Base-by-base conservation (phyloP, 768 basidiomycete species). In the Dictyophora rubrovolvata region DNA sequence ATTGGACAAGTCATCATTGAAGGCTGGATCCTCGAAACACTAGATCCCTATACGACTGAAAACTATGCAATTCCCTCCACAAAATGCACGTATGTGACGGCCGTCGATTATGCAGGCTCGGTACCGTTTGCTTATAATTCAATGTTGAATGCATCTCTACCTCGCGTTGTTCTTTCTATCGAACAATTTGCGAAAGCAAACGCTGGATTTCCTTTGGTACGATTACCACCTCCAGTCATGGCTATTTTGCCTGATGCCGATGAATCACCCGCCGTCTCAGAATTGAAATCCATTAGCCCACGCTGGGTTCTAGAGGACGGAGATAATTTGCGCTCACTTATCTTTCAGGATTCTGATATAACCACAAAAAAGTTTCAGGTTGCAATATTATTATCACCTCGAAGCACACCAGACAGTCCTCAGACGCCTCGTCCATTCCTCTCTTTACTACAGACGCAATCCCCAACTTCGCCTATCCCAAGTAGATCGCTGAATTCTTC, bases 31-130 rank as follows among this genome's bases (percentile, higher is more conserved):
- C 72, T 96, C 65, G 93, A 99, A 74, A 97, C 95, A 3, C 79
- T 98, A 51, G 95, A 98, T 67, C 93, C 94, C 0, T 97, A 97
- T 64, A 87, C 91, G 21, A 86, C 85, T 61, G 93, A 95, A 71
- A 92, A 91, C 63, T 95, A 93, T 67, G 81, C 91, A 12, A 95
- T 98, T 49, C 96, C 94, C 0, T 96, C 93, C 3, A 91, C 93
- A 42, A 73, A 87, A 51, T 94, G 91, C 69, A 93, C 88, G 48
- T 78, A 89, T 59, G 75, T 95, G 46, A 82, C 89, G 2, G 87
- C 89, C 1, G 79, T 93, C 60, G 94, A 97, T 70, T 92, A 86
- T 66, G 84, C 85, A 9, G 94, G 92, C 1, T 85, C 83, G 1
- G 81, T 95, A 42, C 93, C 93, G 0, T 81, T 85, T 17, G 85